Evolutionary conservation across 257 asterid genomes (phyloP), one percentile per base, ranked within the genome.

Genomic region (Coffea canephora): DNA sequence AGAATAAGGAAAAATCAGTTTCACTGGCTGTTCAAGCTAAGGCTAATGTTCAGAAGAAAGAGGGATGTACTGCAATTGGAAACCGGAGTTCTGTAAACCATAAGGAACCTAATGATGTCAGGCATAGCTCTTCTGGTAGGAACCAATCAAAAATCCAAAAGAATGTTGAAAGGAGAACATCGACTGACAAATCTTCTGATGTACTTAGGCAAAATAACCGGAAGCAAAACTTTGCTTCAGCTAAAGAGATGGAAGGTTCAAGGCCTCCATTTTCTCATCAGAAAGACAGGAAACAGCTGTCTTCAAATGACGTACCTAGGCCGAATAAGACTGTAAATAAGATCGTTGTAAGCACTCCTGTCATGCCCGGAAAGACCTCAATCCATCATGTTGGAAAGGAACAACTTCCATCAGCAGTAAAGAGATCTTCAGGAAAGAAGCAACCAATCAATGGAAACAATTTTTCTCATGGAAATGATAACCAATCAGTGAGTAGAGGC

Each of bases 151-250:
- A 74, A 68, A 59, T 81, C 69, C 90, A 81, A 75, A 94, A 86
- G 89, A 89, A 77, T 84, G 80, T 80, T 80, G 96, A 90, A 78
- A 92, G 80, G 78, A 86, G 82, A 80, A 77, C 78, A 87, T 78
- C 89, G 43, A 62, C 83, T 69, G 87, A 85, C 84, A 89, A 80
- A 82, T 80, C 88, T 45, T 77, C 95, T 69, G 95, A 90, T 82
- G 96, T 86, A 75, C 97, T 96, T 69, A 89, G 89, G 88, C 87
- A 87, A 86, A 96, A 96, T 78, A 91, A 92, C 82, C 98, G 89
- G 90, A 96, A 89, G 90, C 99, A 94, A 87, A 96, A 94, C 85
- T 77, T 86, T 79, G 89, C 81, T 71, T 80, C 89, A n/a, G 69
- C 68, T 76, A 88, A 85, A 84, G 92, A 79, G 8, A 82, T 75